Conservation (phyloP, 441 rosid genomes). For the Adansonia gregorii region DNA sequence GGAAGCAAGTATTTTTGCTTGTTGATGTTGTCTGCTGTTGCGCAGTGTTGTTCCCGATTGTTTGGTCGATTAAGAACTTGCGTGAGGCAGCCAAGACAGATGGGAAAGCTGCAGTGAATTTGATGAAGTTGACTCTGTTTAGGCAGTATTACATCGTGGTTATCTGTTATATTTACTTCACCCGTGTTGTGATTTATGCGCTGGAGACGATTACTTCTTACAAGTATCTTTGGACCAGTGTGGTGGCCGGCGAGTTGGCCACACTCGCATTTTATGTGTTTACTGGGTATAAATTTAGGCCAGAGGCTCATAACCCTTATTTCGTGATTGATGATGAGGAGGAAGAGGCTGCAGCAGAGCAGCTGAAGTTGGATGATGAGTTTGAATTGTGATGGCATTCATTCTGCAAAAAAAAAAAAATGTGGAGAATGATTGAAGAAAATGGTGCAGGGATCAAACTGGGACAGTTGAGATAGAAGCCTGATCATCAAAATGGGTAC, state of each 20-base stretch:
- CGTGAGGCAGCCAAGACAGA: constrained; percentile 87
- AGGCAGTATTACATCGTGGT: constrained; percentile 95
- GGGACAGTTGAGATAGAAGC: constrained; percentile 37
- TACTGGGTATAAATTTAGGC: constrained; percentile 84
- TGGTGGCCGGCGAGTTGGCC: constrained; percentile 86
- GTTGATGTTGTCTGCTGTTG: constrained; percentile 95
- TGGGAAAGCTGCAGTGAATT: constrained; percentile 89
- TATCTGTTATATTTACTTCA: constrained; percentile 89
- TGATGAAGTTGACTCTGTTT: constrained; percentile 84
- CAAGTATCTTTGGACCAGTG: constrained; percentile 79
- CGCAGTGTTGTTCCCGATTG: constrained; percentile 88
- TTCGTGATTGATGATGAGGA: constrained; percentile 91
- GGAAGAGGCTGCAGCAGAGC: constrained; percentile 96
- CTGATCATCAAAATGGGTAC: constrained; percentile 27
- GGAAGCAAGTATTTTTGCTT: constrained; percentile 86
- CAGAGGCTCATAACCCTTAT: constrained; percentile 90
- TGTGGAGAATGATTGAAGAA: constrained; percentile 15
- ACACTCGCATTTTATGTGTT: constrained; percentile 80
- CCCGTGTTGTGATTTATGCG: constrained; percentile 84
- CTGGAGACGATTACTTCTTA: constrained; percentile 86
- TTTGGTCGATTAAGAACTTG: constrained; percentile 94
- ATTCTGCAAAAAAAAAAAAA: neutral
- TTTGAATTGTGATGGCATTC: constrained; percentile 62
- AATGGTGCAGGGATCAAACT: constrained; percentile 20
- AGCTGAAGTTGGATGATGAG: constrained; percentile 88